Evolutionary conservation across 768 basidiomycete genomes (phyloP).

Genomic region (Hygrophorus russula): DNA sequence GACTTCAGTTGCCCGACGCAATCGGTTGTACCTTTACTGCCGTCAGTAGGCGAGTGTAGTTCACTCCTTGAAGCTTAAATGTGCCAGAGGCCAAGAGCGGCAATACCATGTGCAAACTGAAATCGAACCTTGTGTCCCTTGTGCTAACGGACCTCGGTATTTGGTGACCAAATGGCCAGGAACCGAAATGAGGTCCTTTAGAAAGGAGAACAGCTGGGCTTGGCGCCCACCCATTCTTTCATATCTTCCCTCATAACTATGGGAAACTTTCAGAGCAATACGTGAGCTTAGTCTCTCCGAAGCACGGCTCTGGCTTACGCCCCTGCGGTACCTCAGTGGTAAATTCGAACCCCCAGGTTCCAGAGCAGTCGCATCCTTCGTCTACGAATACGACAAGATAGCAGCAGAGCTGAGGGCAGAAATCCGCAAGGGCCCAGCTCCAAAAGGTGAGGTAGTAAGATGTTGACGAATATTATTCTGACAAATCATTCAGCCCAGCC

Average conservation of each 20-base stretch:
- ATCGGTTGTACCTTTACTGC: too few species aligned
- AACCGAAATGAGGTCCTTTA: too few species aligned
- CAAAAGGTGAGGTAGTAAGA: conserved; percentile 4
- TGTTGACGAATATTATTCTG: neutral
- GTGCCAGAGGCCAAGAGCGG: too few species aligned
- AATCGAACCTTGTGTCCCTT: too few species aligned
- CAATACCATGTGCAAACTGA: too few species aligned
- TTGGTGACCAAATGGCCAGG: too few species aligned
- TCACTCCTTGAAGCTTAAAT: too few species aligned
- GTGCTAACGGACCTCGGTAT: too few species aligned
- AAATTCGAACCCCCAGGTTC: conserved; percentile 12
- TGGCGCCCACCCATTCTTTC: neutral
- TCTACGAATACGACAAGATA: conserved; percentile 1
- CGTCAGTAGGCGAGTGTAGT: too few species aligned
- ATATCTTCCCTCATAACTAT: conserved; percentile 1
- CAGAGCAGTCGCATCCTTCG: conserved; percentile 4
- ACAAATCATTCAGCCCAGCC: conserved; percentile 3
- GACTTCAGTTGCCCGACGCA: too few species aligned
- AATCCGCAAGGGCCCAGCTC: conserved; percentile 4
- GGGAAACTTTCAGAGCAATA: conserved; percentile 14
- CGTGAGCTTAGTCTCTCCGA: neutral
- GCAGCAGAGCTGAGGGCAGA: conserved; percentile 7
- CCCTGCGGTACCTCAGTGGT: conserved; percentile 4
- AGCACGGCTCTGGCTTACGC: neutral
- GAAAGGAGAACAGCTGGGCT: too few species aligned